Conservation (phyloP, 352 stramenopile genomes). For the Phytophthora kernoviae region DNA sequence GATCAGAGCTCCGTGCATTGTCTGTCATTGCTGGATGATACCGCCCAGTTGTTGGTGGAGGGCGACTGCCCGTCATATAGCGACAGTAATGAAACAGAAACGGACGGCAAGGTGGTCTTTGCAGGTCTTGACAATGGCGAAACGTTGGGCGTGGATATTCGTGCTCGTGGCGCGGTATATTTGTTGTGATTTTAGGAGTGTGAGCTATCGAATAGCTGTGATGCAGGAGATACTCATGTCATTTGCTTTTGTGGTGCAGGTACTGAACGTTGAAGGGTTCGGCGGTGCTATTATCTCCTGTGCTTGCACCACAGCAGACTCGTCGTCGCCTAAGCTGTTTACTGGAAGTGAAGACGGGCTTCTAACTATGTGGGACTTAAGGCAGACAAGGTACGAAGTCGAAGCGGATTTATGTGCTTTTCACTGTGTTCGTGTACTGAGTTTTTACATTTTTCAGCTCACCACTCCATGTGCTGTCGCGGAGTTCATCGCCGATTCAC, state of each 20-base stretch:
- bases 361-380: conserved; percentile 66
- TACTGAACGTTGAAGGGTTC: conserved; percentile 44
- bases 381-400: conserved; percentile 47
- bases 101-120: conserved; percentile 67
- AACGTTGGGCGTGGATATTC: conserved; percentile 65
- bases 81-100: conserved; percentile 51
- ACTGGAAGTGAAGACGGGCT: conserved; percentile 72
- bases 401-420: background rate
- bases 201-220: conserved; percentile 1
- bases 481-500: conserved; percentile 57
- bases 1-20: conserved; percentile 58
- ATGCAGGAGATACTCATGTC: background rate
- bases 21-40: conserved; percentile 51
- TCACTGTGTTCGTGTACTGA: background rate
- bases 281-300: conserved; percentile 48
- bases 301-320: conserved; percentile 19
- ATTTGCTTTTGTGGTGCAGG: conserved; percentile 26
- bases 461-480: conserved; percentile 56
- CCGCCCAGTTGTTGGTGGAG: conserved; percentile 10
- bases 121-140: conserved; percentile 67
- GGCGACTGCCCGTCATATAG: conserved; percentile 12
- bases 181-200: background rate
- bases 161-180: conserved; percentile 40
- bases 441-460: conserved; percentile 22
- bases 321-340: conserved; percentile 40